Conservation (phyloP, 805 yeast species). For the Diddensiella santjacobensis region DNA sequence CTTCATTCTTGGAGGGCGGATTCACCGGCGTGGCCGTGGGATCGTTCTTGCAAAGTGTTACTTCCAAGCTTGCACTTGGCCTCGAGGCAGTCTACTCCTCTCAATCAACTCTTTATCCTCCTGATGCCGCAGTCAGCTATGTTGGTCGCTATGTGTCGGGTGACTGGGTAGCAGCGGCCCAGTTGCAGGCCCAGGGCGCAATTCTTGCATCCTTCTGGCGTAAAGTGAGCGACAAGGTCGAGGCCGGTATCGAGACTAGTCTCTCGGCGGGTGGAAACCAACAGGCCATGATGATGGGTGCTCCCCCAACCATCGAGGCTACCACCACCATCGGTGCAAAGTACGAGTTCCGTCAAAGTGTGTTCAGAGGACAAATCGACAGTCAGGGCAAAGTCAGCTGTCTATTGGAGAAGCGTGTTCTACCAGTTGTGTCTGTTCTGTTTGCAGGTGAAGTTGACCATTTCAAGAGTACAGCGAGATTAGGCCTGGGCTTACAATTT, state of each 20-base stretch:
- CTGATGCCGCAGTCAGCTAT: conserved; percentile 87
- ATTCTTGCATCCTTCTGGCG: conserved; percentile 89
- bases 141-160: conserved; percentile 85
- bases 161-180: conserved; percentile 92
- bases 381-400: conserved; percentile 86
- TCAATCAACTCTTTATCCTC: conserved; percentile 65
- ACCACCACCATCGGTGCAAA: conserved; percentile 93
- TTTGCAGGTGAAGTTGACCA: conserved; percentile 95
- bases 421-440: conserved; percentile 84
- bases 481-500: conserved; percentile 93
- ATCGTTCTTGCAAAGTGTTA: conserved; percentile 82
- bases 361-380: conserved; percentile 93
- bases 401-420: conserved; percentile 86
- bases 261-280: conserved; percentile 36
- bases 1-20: conserved; percentile 67
- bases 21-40: conserved; percentile 92
- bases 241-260: conserved; percentile 41
- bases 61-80: conserved; percentile 82
- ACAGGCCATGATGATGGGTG: conserved; percentile 73
- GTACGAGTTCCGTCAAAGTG: conserved; percentile 94
- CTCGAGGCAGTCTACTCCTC: conserved; percentile 83
- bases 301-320: conserved; percentile 85
- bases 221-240: conserved; percentile 86
- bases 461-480: conserved; percentile 65
- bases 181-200: conserved; percentile 89